phyloP scores from a whole-genome alignment of 345 rosid species.

The Lepidium sativum region DNA sequence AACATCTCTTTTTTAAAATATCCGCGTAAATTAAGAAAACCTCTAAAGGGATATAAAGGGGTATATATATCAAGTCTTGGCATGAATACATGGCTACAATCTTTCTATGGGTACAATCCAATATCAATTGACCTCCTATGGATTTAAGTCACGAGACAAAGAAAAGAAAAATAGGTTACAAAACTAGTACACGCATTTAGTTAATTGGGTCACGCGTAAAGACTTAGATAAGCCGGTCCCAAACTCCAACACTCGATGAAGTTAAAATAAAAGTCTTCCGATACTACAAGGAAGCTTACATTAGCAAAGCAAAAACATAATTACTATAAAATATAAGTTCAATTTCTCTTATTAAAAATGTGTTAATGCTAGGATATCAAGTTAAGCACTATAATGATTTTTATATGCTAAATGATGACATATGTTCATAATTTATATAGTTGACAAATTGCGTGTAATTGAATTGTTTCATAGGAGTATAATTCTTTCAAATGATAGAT shows the following conservation, averaged over 20 bases:
- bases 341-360: too few relatives aligned
- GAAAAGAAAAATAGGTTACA: not conserved
- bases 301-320: not conserved
- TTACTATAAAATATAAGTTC: not conserved
- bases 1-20: not conserved
- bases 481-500: not conserved
- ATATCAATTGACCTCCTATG: slow-evolving; percentile 11
- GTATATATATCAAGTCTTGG: not conserved
- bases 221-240: not conserved
- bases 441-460: not conserved
- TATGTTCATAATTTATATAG: not conserved
- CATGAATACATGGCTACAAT: slow-evolving; percentile 15
- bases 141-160: slow-evolving; percentile 19
- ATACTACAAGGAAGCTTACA: not conserved
- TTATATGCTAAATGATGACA: not conserved
- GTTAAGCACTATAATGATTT: not conserved
- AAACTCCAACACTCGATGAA: not conserved
- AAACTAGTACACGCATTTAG: slow-evolving; percentile 21
- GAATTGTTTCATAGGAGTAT: not conserved
- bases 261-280: not conserved
- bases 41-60: not conserved
- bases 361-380: too few relatives aligned
- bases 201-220: slow-evolving; percentile 8
- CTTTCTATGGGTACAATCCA: not conserved
- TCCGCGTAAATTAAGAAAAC: not conserved